These are phyloP conservation scores for Daldinia bambusicola DNA, from an alignment of 495 filamentous ascomycete genomes.

Conservation along the genomic window DNA sequence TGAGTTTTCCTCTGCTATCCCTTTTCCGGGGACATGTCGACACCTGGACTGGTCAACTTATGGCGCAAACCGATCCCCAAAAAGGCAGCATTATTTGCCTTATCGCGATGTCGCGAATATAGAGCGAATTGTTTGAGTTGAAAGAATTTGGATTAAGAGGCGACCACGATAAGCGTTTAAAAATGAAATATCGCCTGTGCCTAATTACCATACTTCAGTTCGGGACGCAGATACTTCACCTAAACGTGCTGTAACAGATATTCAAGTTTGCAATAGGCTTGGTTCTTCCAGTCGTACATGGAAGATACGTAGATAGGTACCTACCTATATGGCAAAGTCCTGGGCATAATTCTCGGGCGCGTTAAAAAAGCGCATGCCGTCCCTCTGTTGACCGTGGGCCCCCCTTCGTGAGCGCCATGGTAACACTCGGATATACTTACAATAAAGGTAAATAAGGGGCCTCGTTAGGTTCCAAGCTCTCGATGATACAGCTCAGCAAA, in stretches of 20 bases:
- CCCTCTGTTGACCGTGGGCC: neutral
- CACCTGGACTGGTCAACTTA: neutral
- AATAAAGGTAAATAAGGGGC: slow-evolving; percentile 5
- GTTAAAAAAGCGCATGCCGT: slow-evolving; percentile 22
- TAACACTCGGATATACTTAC: slow-evolving; percentile 19
- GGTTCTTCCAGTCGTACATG: slow-evolving; percentile 32
- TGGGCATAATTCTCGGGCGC: slow-evolving; percentile 29
- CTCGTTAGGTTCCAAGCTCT: neutral
- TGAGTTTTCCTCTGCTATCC: slow-evolving; percentile 18
- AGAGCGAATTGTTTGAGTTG: slow-evolving; percentile 8
- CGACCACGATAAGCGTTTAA: slow-evolving; percentile 2
- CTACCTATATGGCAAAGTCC: slow-evolving; percentile 13
- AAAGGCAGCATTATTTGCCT: slow-evolving; percentile 3
- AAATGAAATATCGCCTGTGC: slow-evolving; percentile 3
- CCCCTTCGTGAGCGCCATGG: slow-evolving; percentile 9
- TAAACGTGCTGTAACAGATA: slow-evolving; percentile 18
- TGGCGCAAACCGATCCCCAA: slow-evolving; percentile 11
- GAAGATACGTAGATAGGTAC: slow-evolving; percentile 31
- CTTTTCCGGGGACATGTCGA: slow-evolving; percentile 8
- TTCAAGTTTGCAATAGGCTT: slow-evolving; percentile 25
- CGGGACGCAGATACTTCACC: slow-evolving; percentile 6
- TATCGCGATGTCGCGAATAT: slow-evolving; percentile 5
- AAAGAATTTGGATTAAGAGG: slow-evolving; percentile 5
- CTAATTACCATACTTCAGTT: slow-evolving; percentile 11
- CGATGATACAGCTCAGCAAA: slow-evolving; percentile 10